phyloP scores from a whole-genome alignment of 2,329 filamentous ascomycete species.

The Epichloe elymi region DNA sequence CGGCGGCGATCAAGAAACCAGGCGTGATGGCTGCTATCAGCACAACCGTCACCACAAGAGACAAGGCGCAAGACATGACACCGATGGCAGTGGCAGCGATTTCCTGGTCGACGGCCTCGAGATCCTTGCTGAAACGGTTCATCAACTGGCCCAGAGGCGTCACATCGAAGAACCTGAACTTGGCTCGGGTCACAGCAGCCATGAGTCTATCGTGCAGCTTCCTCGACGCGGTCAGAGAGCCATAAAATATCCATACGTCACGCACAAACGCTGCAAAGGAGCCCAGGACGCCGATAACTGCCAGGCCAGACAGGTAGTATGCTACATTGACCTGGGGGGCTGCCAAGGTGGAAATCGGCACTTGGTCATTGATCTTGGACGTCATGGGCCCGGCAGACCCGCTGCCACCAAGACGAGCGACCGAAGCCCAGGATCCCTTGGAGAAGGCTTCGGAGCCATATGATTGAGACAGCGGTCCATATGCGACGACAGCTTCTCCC shows the following conservation, averaged over 20 bases:
- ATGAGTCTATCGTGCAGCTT: constrained; percentile 72
- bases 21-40: constrained; percentile 85
- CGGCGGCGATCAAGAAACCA: constrained; percentile 72
- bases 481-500: constrained; percentile 13
- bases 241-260: constrained; percentile 77
- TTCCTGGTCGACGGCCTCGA: constrained; percentile 91
- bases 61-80: constrained; percentile 50
- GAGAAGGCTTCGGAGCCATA: constrained; percentile 16
- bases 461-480: constrained; percentile 11
- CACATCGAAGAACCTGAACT: constrained; percentile 95
- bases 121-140: constrained; percentile 97
- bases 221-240: constrained; percentile 77
- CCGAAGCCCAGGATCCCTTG: constrained; percentile 21
- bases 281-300: constrained; percentile 62
- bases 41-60: constrained; percentile 70
- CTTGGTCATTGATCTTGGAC: constrained; percentile 7
- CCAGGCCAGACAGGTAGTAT: constrained; percentile 79
- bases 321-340: constrained; percentile 57
- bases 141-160: constrained; percentile 93
- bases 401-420: constrained; percentile 18
- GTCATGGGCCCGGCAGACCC: constrained; percentile 12
- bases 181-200: constrained; percentile 67
- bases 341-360: constrained; percentile 12
- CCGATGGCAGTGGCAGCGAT: constrained; percentile 83
- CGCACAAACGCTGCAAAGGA: constrained; percentile 70